These are phyloP conservation scores for Phaeoacremonium minimum DNA, from an alignment of 2,329 filamentous ascomycete genomes.

Conservation along the genomic window DNA sequence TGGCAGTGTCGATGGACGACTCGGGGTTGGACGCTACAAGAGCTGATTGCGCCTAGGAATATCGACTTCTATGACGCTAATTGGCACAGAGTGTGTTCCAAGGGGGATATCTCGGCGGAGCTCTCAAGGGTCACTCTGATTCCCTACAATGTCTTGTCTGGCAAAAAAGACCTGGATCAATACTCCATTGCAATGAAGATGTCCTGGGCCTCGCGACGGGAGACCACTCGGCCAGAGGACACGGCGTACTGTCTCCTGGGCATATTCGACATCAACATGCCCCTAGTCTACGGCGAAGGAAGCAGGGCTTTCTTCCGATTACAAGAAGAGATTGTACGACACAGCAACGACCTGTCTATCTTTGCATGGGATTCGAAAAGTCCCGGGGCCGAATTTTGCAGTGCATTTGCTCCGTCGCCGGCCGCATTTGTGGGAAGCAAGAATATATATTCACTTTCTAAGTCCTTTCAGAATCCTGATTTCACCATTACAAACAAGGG, in stretches of 20 bases:
- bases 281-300: constrained; percentile 23
- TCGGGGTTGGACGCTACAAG: constrained; percentile 59
- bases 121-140: constrained; percentile 16
- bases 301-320: constrained; percentile 16
- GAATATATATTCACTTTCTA: not conserved
- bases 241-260: constrained; percentile 20
- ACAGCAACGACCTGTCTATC: not conserved
- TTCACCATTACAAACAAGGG: not conserved
- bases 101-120: constrained; percentile 6
- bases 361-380: not conserved
- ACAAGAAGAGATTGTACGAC: constrained; percentile 16
- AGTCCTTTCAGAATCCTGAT: not conserved
- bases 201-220: constrained; percentile 17
- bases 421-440: not conserved
- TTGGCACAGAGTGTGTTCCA: constrained; percentile 21
- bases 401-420: not conserved
- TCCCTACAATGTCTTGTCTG: constrained; percentile 1
- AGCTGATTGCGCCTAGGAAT: constrained; percentile 49
- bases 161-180: not conserved
- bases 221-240: constrained; percentile 17
- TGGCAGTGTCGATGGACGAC: constrained; percentile 22
- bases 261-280: constrained; percentile 18
- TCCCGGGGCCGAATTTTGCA: not conserved
- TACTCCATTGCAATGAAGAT: constrained; percentile 14
- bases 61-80: constrained; percentile 21